A percentile compares a stretch with the other conserved stretches of the same genome.
Evolutionary conservation across 2,329 filamentous ascomycete species (phyloP).

Genomic region (Berkeleyomyces basicola): DNA sequence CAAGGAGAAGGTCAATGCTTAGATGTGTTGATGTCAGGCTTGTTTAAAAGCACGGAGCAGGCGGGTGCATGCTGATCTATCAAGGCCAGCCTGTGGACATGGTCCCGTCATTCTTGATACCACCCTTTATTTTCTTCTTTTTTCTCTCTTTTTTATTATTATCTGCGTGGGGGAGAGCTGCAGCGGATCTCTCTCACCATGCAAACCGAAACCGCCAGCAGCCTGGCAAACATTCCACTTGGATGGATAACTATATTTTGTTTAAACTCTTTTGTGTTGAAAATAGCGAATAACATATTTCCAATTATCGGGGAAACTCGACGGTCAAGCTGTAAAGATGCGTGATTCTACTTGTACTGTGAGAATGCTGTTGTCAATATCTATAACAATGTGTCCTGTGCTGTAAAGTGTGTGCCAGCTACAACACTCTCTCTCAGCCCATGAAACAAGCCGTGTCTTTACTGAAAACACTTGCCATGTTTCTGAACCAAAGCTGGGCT

Average conservation of each 20-base stretch:
- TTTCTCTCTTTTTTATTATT: not conserved
- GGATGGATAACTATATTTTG: not conserved
- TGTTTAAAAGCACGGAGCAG: not conserved
- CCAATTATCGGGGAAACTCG: no score
- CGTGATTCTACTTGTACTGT: no score
- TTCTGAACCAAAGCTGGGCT: no score
- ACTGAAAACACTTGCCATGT: no score
- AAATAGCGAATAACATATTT: not conserved
- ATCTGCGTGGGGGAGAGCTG: not conserved
- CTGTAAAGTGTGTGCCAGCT: no score
- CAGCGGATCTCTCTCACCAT: not conserved
- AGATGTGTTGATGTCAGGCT: conserved; percentile 7
- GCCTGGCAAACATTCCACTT: not conserved
- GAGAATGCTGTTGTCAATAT: no score
- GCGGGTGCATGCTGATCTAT: not conserved
- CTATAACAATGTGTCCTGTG: no score
- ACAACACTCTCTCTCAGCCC: no score
- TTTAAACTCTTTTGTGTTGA: not conserved
- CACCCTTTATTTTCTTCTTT: no score
- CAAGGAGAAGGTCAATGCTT: conserved; percentile 32
- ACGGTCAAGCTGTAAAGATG: no score
- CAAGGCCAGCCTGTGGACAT: not conserved
- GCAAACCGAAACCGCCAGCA: not conserved
- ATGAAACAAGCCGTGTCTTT: no score
- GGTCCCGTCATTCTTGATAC: not conserved